phyloP scores from a whole-genome alignment of 2,329 filamentous ascomycete genomes.

The Aspergillaceae sp. region DNA sequence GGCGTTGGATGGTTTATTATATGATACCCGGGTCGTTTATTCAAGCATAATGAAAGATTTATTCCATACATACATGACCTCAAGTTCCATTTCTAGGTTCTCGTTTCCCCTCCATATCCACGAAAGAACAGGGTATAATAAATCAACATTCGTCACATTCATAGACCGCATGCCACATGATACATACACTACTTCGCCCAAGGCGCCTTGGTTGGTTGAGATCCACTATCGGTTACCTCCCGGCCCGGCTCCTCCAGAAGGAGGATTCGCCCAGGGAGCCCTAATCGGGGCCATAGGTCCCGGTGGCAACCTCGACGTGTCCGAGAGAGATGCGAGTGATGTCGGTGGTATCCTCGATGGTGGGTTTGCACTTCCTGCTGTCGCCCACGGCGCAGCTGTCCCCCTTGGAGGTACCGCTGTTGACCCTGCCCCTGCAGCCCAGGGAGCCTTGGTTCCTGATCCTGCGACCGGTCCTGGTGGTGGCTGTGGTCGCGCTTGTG shows the following conservation, averaged over 20 bases:
- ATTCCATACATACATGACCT: neutral
- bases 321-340: slow-evolving; percentile 11
- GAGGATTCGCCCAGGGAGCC: slow-evolving; percentile 24
- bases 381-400: slow-evolving; percentile 25
- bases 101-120: neutral
- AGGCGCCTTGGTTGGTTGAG: slow-evolving; percentile 30
- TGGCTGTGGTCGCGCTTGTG: neutral
- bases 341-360: neutral
- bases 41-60: neutral
- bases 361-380: slow-evolving; percentile 7
- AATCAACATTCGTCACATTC: neutral
- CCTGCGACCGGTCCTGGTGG: slow-evolving; percentile 8
- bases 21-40: slow-evolving; percentile 7
- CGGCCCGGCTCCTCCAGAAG: slow-evolving; percentile 8
- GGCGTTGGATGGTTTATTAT: slow-evolving; percentile 5
- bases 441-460: slow-evolving; percentile 27
- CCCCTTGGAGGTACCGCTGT: slow-evolving; percentile 19
- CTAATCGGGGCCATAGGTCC: slow-evolving; percentile 24
- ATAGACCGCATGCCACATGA: neutral
- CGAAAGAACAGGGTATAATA: too few species aligned
- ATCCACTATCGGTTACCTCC: slow-evolving; percentile 2
- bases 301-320: slow-evolving; percentile 22
- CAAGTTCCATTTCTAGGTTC: neutral
- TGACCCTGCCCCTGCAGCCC: slow-evolving; percentile 19
- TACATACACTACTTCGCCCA: slow-evolving; percentile 23